Evolutionary conservation across 164 flowering plant genomes (phyloP).

Genomic region (Pachysandra terminalis): DNA sequence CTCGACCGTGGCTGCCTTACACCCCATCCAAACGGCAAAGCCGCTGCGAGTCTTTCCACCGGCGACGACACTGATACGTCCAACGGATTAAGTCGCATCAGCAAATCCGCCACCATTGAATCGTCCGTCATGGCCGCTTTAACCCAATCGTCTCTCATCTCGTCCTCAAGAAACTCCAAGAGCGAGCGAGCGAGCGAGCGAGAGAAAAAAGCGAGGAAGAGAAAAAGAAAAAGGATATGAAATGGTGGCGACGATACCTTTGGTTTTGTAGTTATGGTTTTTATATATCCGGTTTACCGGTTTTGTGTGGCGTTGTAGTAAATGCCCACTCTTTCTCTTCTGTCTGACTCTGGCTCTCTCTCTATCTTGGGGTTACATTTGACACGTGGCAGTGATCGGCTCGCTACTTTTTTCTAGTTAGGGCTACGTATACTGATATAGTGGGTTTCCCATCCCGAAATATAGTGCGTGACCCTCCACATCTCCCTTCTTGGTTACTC

Average conservation of each 20-base stretch:
- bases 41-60: neutral
- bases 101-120: constrained; percentile 26
- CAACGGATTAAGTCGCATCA: constrained; percentile 24
- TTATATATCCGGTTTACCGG: constrained; percentile 14
- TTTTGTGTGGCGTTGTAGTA: constrained; percentile 19
- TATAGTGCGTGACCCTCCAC: too few species aligned
- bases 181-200: neutral
- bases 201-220: constrained; percentile 3
- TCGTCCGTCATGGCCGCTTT: constrained; percentile 33
- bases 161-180: neutral
- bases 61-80: constrained; percentile 1
- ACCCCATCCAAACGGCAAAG: constrained; percentile 37
- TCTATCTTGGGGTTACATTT: too few species aligned
- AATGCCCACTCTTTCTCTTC: constrained; percentile 6
- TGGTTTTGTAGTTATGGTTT: neutral
- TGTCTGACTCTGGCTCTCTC: too few species aligned
- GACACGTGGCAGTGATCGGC: too few species aligned
- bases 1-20: constrained; percentile 43
- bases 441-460: too few species aligned
- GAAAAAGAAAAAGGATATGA: constrained; percentile 1
- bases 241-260: constrained; percentile 4
- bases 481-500: too few species aligned
- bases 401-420: too few species aligned
- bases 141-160: constrained; percentile 33
- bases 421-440: too few species aligned